Conservation (phyloP, 257 asterid genomes). For the Verbascum thapsus region DNA sequence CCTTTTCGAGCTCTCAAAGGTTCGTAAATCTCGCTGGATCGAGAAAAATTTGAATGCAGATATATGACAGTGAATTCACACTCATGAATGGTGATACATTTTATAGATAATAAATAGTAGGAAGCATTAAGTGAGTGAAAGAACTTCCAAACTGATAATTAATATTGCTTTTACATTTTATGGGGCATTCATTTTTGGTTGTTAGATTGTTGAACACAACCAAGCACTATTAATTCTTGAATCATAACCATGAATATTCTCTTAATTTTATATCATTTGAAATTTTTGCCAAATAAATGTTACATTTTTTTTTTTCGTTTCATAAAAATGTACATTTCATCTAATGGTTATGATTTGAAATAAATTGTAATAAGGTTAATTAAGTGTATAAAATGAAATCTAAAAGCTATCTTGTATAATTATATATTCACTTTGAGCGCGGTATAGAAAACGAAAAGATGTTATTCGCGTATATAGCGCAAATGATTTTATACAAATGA, state of each 20-base stretch:
- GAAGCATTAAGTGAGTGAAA: neutral
- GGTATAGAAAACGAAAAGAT: too few relatives aligned
- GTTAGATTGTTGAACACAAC: neutral
- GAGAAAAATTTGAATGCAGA: neutral
- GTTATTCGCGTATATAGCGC: too few relatives aligned
- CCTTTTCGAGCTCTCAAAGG: neutral
- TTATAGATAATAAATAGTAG: neutral
- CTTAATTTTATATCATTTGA: neutral
- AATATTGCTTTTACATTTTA: neutral
- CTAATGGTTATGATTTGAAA: too few relatives aligned
- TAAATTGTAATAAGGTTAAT: too few relatives aligned
- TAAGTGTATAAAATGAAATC: too few relatives aligned
- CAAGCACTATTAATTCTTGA: neutral
- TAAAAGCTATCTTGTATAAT: too few relatives aligned
- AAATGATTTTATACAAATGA: too few relatives aligned
- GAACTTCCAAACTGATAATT: neutral
- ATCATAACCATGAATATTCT: neutral
- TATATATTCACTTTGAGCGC: too few relatives aligned
- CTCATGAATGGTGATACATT: neutral
- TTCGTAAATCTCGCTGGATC: neutral
- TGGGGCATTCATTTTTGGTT: neutral
- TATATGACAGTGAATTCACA: neutral
- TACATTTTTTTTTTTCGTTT: neutral
- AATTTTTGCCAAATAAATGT: neutral
- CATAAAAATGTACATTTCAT: neutral